Conservation (phyloP, 164 flowering plant genomes). For the Macadamia integrifolia region DNA sequence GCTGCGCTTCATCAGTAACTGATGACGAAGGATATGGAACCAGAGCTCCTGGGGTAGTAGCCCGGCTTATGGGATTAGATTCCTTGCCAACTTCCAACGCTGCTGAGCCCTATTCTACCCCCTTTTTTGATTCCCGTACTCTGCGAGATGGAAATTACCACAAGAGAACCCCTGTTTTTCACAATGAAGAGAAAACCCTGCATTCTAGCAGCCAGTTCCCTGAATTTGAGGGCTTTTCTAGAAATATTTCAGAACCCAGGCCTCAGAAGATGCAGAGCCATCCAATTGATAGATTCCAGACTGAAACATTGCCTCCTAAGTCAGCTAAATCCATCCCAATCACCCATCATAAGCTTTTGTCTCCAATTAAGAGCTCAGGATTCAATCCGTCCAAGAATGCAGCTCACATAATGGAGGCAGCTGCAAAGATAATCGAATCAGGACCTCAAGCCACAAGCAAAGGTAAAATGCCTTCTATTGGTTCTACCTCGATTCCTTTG, state of each 20-base stretch:
- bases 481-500: slow-evolving; percentile 35
- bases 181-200: slow-evolving; percentile 28
- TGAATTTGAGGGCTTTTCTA: slow-evolving; percentile 24
- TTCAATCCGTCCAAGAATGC: slow-evolving; percentile 54
- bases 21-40: slow-evolving; percentile 67
- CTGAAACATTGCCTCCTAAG: slow-evolving; percentile 73
- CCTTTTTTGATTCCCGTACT: slow-evolving; percentile 50
- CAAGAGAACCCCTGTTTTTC: slow-evolving; percentile 33
- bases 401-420: slow-evolving; percentile 85
- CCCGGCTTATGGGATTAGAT: slow-evolving; percentile 95
- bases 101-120: slow-evolving; percentile 52
- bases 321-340: slow-evolving; percentile 67
- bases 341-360: slow-evolving; percentile 74
- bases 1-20: slow-evolving; percentile 84
- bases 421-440: slow-evolving; percentile 70
- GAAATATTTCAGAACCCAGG: slow-evolving; percentile 33
- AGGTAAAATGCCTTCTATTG: slow-evolving; percentile 27
- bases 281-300: slow-evolving; percentile 71
- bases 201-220: slow-evolving; percentile 26
- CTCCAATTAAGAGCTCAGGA: slow-evolving; percentile 74
- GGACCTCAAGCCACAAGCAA: slow-evolving; percentile 35
- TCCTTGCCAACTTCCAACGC: slow-evolving; percentile 57
- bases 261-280: slow-evolving; percentile 36
- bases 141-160: slow-evolving; percentile 34
- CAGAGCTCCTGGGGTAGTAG: slow-evolving; percentile 83